A percentile compares a stretch with the other conserved stretches of the same genome.
These are phyloP conservation scores for Phytophthora palmivora DNA, from an alignment of 352 stramenopile genomes.

Conservation along the genomic window DNA sequence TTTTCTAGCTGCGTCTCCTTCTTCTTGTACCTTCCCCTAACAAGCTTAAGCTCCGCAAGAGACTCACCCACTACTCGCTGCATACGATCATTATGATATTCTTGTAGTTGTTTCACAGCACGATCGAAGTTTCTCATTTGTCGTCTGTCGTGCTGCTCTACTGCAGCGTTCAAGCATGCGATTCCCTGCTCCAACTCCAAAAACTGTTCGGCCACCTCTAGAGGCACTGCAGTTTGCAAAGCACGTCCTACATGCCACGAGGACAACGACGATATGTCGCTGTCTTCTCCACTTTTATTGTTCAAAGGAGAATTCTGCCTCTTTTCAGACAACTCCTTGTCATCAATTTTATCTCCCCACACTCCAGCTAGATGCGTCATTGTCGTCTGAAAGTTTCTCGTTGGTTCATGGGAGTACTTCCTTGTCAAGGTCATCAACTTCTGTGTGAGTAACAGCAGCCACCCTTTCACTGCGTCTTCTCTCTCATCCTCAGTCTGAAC, in stretches of 20 bases:
- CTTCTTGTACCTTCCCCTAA: constrained; percentile 56
- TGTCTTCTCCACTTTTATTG: not conserved
- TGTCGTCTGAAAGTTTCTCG: constrained; percentile 29
- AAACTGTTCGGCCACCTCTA: constrained; percentile 34
- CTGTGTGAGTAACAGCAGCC: constrained; percentile 51
- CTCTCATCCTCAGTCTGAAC: constrained; percentile 40
- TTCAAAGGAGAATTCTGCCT: not conserved
- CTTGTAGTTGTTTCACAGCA: constrained; percentile 58
- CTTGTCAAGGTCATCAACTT: constrained; percentile 48
- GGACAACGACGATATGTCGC: constrained; percentile 5
- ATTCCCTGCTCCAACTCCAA: constrained; percentile 50
- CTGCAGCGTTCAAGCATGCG: constrained; percentile 34
- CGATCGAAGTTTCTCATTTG: constrained; percentile 56
- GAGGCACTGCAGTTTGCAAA: constrained; percentile 39
- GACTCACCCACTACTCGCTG: constrained; percentile 61
- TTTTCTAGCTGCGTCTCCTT: constrained; percentile 46
- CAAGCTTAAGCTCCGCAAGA: constrained; percentile 56
- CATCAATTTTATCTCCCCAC: not conserved
- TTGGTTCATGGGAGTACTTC: constrained; percentile 50
- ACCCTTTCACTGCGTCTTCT: constrained; percentile 49
- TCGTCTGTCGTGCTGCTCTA: constrained; percentile 39
- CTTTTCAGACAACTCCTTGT: not conserved
- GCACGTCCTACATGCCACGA: constrained; percentile 49
- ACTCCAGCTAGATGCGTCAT: constrained; percentile 28
- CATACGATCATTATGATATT: constrained; percentile 60